phyloP scores from a whole-genome alignment of 257 asterid genomes.

The Fraxinus excelsior region DNA sequence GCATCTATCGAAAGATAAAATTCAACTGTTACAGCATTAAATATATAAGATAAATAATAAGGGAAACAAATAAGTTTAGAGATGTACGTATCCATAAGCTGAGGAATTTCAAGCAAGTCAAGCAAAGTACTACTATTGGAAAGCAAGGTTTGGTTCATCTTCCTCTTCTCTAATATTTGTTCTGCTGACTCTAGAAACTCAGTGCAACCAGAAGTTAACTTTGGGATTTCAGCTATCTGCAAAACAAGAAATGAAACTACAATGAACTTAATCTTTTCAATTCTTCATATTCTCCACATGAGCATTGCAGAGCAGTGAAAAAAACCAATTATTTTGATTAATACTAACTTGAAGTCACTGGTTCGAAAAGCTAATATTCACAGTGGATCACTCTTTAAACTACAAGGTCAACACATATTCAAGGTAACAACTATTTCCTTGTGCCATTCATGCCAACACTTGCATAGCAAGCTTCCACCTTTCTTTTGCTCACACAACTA shows the following conservation, averaged over 20 bases:
- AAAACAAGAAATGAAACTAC: conserved; percentile 31
- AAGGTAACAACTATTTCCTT: neutral
- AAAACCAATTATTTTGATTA: neutral
- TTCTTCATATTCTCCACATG: neutral
- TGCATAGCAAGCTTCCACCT: conserved; percentile 2
- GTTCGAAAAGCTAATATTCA: conserved; percentile 2
- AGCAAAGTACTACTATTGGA: conserved; percentile 92
- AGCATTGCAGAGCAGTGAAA: conserved; percentile 8
- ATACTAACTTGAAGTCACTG: conserved; percentile 5
- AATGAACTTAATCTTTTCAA: conserved; percentile 20
- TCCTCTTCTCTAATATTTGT: conserved; percentile 90
- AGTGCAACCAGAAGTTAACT: conserved; percentile 84
- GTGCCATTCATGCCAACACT: neutral
- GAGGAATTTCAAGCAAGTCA: conserved; percentile 99
- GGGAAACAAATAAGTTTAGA: conserved; percentile 13
- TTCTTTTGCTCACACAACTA: conserved; percentile 12
- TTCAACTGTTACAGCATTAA: conserved; percentile 23
- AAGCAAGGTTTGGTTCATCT: conserved; percentile 84
- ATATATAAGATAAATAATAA: conserved; percentile 17
- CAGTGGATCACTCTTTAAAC: neutral
- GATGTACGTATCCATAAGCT: conserved; percentile 97
- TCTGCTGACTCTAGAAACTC: conserved; percentile 90
- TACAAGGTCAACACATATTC: neutral
- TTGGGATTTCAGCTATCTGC: conserved; percentile 93
- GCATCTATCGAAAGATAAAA: conserved; percentile 54